A percentile compares a stretch with the other conserved stretches of the same genome.
Conservation (phyloP, 441 rosid species). For the Syzygium malaccense region DNA sequence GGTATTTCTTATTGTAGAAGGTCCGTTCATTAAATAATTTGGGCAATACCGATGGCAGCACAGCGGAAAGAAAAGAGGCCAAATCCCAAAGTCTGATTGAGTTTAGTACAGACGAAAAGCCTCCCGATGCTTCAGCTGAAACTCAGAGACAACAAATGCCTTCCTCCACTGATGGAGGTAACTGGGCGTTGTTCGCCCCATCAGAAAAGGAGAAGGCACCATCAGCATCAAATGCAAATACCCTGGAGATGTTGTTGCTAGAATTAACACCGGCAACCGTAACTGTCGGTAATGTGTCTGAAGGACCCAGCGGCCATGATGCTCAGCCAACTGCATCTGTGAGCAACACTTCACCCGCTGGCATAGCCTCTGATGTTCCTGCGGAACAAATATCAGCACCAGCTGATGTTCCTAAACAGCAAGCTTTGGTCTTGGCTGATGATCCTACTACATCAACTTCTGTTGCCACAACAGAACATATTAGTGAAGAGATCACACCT, state of each 20-base stretch:
- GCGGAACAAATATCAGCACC: background rate
- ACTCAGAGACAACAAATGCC: conserved; percentile 15
- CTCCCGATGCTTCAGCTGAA: conserved; percentile 14
- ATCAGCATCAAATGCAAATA: conserved; percentile 27
- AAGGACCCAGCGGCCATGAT: background rate
- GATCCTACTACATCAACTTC: conserved; percentile 3
- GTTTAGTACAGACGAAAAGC: conserved; percentile 20
- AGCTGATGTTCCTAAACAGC: conserved; percentile 7
- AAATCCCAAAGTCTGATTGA: conserved; percentile 36
- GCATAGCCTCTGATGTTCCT: background rate
- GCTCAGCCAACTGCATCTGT: background rate
- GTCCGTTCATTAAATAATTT: conserved; percentile 16
- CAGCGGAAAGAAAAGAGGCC: conserved; percentile 12
- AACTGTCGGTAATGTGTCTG: background rate
- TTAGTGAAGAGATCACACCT: conserved; percentile 9
- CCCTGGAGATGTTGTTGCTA: conserved; percentile 57
- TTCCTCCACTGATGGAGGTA: conserved; percentile 18
- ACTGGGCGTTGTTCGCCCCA: conserved; percentile 18
- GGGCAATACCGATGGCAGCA: conserved; percentile 5
- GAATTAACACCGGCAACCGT: conserved; percentile 41
- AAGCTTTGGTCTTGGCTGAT: conserved; percentile 5
- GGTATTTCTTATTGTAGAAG: conserved; percentile 25
- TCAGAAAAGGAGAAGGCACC: conserved; percentile 20
- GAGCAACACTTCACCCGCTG: background rate
- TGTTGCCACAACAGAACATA: conserved; percentile 15